Percentiles rank a stretch among this genome's conserved stretches.
Evolutionary conservation across 768 basidiomycete genomes (phyloP).

Genomic region (Boletus barrowsii): DNA sequence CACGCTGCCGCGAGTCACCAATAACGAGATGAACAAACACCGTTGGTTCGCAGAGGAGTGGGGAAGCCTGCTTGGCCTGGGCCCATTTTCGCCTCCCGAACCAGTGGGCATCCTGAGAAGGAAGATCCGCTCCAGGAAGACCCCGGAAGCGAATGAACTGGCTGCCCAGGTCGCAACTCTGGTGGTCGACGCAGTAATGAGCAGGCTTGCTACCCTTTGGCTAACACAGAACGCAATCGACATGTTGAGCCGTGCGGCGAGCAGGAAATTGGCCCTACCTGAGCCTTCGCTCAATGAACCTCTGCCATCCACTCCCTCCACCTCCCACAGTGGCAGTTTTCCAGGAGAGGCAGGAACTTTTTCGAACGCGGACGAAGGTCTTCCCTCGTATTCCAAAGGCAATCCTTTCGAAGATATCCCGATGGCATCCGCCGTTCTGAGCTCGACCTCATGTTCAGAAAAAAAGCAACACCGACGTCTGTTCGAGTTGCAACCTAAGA

Average conservation of each 20-base stretch:
- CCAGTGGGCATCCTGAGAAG: not conserved
- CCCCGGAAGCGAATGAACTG: not conserved
- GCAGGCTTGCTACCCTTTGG: not conserved
- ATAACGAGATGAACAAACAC: not conserved
- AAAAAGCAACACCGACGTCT: not conserved
- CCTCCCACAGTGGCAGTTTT: not conserved
- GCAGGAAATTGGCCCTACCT: not conserved
- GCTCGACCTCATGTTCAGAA: too few relatives aligned
- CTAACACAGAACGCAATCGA: not conserved
- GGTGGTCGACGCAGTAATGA: not conserved
- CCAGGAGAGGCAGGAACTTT: not conserved
- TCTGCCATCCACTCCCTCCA: not conserved
- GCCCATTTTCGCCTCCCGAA: not conserved
- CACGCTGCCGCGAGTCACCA: not conserved
- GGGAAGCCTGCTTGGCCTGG: constrained; percentile 8
- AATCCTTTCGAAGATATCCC: too few relatives aligned
- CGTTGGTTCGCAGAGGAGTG: constrained; percentile 1
- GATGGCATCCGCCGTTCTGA: too few relatives aligned
- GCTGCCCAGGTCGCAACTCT: not conserved
- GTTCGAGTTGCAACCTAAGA: not conserved
- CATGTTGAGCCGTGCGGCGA: not conserved
- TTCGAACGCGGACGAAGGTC: not conserved
- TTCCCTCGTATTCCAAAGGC: too few relatives aligned
- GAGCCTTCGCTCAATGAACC: not conserved
- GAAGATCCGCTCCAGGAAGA: not conserved